Base-by-base conservation (phyloP, 257 asterid genomes). In the Salvia rosmarinus region DNA sequence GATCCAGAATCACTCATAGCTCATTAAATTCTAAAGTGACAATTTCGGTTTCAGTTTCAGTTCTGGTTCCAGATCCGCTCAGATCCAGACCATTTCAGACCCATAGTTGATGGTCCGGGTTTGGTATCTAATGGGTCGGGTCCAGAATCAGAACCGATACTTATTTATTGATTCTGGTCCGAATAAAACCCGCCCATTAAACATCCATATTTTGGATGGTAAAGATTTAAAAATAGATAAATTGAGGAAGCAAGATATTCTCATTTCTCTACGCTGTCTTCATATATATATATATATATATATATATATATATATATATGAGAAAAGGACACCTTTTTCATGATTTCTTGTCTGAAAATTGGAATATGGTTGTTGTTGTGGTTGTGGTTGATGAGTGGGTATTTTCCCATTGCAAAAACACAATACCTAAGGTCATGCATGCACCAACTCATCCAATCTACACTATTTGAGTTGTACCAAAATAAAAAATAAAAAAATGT, bases 301-400 rank as follows among this genome's bases (percentile, higher is more conserved):
- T n/a, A n/a, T n/a, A n/a, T n/a, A 46, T 25, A 60, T 37, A 63
- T 43, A 23, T 43, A 21, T 64, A 39, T 39, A 9, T 8, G 44
- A 39, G 37, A 4, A 56, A 17, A 62, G 65, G 44, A 68, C 77
- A 49, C 42, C 51, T 39, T 62, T 51, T 61, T 28, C 75, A 58
- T 73, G 39, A 70, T 74, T 78, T 78, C 71, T 49, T 78, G 67
- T 75, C 58, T 63, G 50, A 69, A 54, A 70, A 71, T 39, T 57
- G 67, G 81, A 71, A 74, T 81, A 57, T 58, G 77, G n/a, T n/a
- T n/a, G n/a, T n/a, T n/a, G n/a, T n/a, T n/a, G 83, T 47, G 46
- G 72, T 61, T 69, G 55, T 59, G n/a, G 16, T n/a, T 19, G 65
- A 42, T 52, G 47, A 52, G 73, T 74, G 80, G 76, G 67, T 74